Conservation (phyloP, 192 early-diverging fungal genomes). For the Backusella luteola region DNA sequence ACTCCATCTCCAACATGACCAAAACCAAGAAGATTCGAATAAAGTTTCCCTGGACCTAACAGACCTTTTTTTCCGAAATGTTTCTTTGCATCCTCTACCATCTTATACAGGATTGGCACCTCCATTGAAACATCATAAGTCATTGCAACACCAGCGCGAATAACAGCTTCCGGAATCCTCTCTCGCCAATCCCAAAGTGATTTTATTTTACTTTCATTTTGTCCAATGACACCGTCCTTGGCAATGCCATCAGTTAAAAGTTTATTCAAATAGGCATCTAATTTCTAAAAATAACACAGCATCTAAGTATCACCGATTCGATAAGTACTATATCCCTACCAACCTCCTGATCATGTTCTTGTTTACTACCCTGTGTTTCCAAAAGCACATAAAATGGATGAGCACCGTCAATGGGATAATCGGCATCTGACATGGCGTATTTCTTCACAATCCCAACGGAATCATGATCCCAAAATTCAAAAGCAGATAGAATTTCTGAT, state of each 20-base stretch:
- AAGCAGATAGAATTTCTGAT: slow-evolving; percentile 92
- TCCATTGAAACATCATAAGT: slow-evolving; percentile 96
- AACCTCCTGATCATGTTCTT: slow-evolving; percentile 85
- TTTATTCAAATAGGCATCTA: slow-evolving; percentile 69
- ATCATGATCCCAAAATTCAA: slow-evolving; percentile 92
- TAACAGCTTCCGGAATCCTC: slow-evolving; percentile 87
- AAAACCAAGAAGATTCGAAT: slow-evolving; percentile 80
- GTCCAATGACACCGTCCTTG: slow-evolving; percentile 85
- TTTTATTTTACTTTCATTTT: slow-evolving; percentile 62
- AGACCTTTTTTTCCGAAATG: slow-evolving; percentile 58
- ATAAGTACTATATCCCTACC: background rate
- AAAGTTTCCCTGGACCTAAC: slow-evolving; percentile 49
- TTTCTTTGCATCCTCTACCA: slow-evolving; percentile 72
- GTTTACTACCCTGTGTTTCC: slow-evolving; percentile 88
- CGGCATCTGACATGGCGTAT: slow-evolving; percentile 54
- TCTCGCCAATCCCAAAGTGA: slow-evolving; percentile 90
- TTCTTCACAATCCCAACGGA: slow-evolving; percentile 71
- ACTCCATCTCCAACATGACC: slow-evolving; percentile 95
- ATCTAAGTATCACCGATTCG: background rate
- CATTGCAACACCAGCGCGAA: slow-evolving; percentile 80
- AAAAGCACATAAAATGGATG: slow-evolving; percentile 88
- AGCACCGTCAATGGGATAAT: slow-evolving; percentile 57
- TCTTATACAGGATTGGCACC: slow-evolving; percentile 74
- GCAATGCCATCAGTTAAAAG: slow-evolving; percentile 69
- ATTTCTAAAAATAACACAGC: slow-evolving; percentile 48